Evolutionary conservation across 345 rosid genomes (phyloP), one percentile per base, ranked within the genome.

Genomic region (Xanthoceras sorbifolium): DNA sequence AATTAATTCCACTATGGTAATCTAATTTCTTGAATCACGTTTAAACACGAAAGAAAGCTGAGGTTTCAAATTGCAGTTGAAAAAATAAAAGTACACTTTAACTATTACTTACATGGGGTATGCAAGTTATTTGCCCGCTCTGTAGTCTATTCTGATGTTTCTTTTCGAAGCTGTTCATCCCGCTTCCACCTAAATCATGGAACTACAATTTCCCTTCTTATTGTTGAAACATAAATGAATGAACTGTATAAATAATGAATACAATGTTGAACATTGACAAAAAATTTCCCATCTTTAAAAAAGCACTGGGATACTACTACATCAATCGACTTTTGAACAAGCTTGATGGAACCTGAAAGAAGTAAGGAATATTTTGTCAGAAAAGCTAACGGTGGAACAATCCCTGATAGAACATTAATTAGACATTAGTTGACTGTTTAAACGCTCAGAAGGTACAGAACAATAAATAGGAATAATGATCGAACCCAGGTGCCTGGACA

Each of bases 331-430:
- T 83, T 76, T 75, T 84, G 87, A 87, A 88, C 74, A 88, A 84
- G 80, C 81, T 85, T 70, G 96, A 83, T 10, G 91, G 85, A 50
- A 90, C 89, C 97, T 88, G 91, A 77, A 81, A 78, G 32, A 69
- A 69, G n/a, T n/a, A n/a, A n/a, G 31, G 22, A 69, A 63, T 7
- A 38, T 28, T 31, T 50, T 12, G 76, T 62, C 18, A 72, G 17
- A 34, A 31, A 46, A 63, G 60, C 11, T 28, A 26, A 15, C 55
- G 52, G 36, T 28, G 25, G 28, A 42, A 23, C 67, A 9, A n/a
- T 70, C 48, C 0, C 11, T 1, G 54, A 67, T 34, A 9, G 32
- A 32, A 71, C 32, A 28, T 44, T 31, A 11, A 66, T 3, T 7
- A 31, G n/a, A 9, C 0, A n/a, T 1, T 25, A 71, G n/a, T 38